phyloP scores from a whole-genome alignment of 75 land plant genomes.

The Picea sitchensis region DNA sequence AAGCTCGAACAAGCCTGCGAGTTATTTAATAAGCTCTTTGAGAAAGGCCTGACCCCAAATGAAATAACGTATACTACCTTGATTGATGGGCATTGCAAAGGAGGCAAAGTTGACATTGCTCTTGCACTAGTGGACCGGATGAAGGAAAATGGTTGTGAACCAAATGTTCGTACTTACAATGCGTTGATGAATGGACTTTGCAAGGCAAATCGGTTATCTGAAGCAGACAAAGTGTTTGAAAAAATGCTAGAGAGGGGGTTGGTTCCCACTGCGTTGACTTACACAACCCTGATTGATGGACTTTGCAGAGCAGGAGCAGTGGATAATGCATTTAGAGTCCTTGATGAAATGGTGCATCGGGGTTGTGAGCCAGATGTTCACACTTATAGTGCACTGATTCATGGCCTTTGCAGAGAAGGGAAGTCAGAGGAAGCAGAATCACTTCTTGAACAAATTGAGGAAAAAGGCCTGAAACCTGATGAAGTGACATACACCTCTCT shows the following conservation, averaged over 20 bases:
- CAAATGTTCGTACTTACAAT: constrained; percentile 41
- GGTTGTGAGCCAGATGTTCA: constrained; percentile 39
- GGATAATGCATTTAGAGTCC: constrained; percentile 29
- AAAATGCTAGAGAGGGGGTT: constrained; percentile 31
- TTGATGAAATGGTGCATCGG: constrained; percentile 32
- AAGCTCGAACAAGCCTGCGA: constrained; percentile 29
- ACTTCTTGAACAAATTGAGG: too few species aligned
- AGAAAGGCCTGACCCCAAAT: constrained; percentile 41
- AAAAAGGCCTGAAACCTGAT: too few species aligned
- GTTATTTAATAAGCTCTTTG: constrained; percentile 32
- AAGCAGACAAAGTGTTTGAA: constrained; percentile 31
- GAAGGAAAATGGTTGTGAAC: constrained; percentile 27
- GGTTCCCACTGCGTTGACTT: constrained; percentile 31
- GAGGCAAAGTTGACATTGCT: constrained; percentile 34
- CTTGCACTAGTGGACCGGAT: constrained; percentile 36
- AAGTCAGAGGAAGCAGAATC: too few species aligned
- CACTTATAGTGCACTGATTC: too few species aligned
- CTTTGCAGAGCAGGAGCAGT: constrained; percentile 35
- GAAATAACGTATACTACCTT: constrained; percentile 56
- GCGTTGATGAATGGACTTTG: constrained; percentile 50
- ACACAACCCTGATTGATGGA: constrained; percentile 41
- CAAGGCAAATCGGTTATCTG: constrained; percentile 31
- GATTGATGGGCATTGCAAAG: constrained; percentile 65
- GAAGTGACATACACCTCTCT: constrained; percentile 44
- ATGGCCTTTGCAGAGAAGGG: too few species aligned